phyloP scores from a whole-genome alignment of 257 asterid species.

The Petunia axillaris region DNA sequence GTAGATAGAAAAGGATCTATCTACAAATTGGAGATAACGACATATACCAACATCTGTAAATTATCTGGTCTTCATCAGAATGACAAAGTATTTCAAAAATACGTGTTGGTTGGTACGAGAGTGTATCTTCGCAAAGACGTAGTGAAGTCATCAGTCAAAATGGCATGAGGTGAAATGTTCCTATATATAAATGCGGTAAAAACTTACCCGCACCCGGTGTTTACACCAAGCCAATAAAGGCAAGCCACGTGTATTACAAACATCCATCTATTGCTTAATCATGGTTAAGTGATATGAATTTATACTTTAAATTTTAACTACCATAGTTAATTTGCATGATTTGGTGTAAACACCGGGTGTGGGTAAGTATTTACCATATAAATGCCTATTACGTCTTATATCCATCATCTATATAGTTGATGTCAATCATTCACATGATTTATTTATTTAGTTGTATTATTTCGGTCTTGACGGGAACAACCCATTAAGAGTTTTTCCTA shows the following conservation, averaged over 20 bases:
- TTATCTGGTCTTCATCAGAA: background rate
- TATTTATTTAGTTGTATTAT: background rate
- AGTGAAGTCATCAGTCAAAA: constrained; percentile 2
- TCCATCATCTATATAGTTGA: background rate
- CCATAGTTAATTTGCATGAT: too few relatives aligned
- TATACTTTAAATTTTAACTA: too few relatives aligned
- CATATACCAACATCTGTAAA: constrained; percentile 10
- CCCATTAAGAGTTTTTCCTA: too few relatives aligned
- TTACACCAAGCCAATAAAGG: too few relatives aligned
- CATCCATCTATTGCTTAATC: too few relatives aligned
- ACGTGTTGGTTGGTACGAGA: constrained; percentile 5
- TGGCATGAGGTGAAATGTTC: background rate
- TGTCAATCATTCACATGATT: background rate
- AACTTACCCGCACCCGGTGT: too few relatives aligned
- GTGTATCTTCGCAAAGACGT: background rate
- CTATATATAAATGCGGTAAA: background rate
- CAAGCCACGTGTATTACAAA: too few relatives aligned
- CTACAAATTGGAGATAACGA: background rate
- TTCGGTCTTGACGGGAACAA: background rate
- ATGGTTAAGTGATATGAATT: too few relatives aligned
- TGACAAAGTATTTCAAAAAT: background rate
- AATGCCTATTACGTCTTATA: background rate
- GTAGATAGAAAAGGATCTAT: background rate
- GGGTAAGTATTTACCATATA: too few relatives aligned
- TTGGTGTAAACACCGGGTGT: too few relatives aligned